Conservation (phyloP, 371 early-diverging fungal genomes). For the Rhizopus delemar region DNA sequence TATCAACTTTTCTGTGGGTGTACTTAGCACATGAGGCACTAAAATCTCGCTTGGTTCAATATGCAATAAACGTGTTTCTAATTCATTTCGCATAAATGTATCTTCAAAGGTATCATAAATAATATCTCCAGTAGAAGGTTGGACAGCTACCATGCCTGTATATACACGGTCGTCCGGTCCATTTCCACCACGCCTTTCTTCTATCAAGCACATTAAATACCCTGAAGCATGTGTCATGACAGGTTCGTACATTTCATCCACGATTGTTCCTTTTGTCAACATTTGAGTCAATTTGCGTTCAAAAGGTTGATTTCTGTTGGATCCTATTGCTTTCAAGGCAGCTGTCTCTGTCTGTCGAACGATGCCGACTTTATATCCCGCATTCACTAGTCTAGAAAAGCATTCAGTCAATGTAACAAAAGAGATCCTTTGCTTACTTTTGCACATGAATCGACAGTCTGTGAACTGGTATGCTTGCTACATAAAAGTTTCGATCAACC, state of each 20-base stretch:
- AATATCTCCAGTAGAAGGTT: conserved; percentile 73
- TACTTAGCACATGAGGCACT: conserved; percentile 54
- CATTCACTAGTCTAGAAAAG: conserved; percentile 63
- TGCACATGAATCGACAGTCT: conserved; percentile 77
- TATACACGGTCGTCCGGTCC: conserved; percentile 51
- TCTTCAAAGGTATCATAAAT: conserved; percentile 79
- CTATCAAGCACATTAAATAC: conserved; percentile 62
- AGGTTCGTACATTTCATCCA: conserved; percentile 62
- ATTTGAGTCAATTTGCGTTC: conserved; percentile 71
- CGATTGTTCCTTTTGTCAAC: conserved; percentile 78
- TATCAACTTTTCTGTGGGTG: conserved; percentile 59
- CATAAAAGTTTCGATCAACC: conserved; percentile 74
- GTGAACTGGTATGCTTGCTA: conserved; percentile 79
- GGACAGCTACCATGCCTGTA: conserved; percentile 64
- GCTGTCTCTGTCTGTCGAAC: conserved; percentile 88
- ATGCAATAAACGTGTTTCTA: conserved; percentile 79
- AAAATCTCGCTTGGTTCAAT: conserved; percentile 79
- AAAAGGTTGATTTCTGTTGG: conserved; percentile 76
- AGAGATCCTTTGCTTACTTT: conserved; percentile 35
- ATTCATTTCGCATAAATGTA: conserved; percentile 64
- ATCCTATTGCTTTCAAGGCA: conserved; percentile 77
- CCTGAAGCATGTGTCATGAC: conserved; percentile 23
- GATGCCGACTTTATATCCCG: conserved; percentile 84
- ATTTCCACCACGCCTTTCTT: conserved; percentile 54
- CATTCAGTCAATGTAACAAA: no score